A percentile compares a stretch with the other conserved stretches of the same genome.
phyloP scores from a whole-genome alignment of 164 flowering plant genomes.

The Vitis rotundifolia region DNA sequence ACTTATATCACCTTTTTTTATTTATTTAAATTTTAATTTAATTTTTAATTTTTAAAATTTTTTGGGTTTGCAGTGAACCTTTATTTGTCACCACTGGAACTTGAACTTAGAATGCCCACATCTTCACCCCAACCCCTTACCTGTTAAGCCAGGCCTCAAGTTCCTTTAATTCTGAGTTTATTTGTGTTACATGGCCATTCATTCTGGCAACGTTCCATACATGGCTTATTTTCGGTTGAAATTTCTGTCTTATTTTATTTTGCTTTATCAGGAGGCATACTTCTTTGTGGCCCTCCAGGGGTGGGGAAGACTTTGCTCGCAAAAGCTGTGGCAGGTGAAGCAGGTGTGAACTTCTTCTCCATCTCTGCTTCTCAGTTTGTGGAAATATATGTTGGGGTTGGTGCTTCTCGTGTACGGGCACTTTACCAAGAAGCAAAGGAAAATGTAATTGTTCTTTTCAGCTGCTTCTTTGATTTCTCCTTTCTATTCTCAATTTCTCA shows the following conservation, averaged over 20 bases:
- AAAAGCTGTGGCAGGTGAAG: constrained; percentile 99
- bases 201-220: not conserved
- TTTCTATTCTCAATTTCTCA: not conserved
- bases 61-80: too few species aligned
- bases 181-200: not conserved
- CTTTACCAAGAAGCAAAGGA: constrained; percentile 95
- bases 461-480: not conserved
- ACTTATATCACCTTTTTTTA: too few species aligned
- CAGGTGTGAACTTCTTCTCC: constrained; percentile 97
- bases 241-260: not conserved
- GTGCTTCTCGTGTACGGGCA: constrained; percentile 96
- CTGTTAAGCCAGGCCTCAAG: too few species aligned
- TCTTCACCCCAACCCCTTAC: too few species aligned
- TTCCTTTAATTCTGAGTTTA: not conserved
- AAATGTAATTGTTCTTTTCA: constrained; percentile 46
- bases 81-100: too few species aligned
- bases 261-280: constrained; percentile 79
- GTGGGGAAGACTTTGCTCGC: constrained; percentile 96
- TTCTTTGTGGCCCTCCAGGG: constrained; percentile 98
- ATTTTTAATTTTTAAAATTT: too few species aligned
- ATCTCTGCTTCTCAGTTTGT: constrained; percentile 98
- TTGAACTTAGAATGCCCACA: too few species aligned
- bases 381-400: constrained; percentile 98
- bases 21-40: too few species aligned
- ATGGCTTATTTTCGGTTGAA: not conserved